A percentile compares a stretch with the other conserved stretches of the same genome.
Evolutionary conservation across 768 basidiomycete species (phyloP).

Genomic region (Harrya chromipes): DNA sequence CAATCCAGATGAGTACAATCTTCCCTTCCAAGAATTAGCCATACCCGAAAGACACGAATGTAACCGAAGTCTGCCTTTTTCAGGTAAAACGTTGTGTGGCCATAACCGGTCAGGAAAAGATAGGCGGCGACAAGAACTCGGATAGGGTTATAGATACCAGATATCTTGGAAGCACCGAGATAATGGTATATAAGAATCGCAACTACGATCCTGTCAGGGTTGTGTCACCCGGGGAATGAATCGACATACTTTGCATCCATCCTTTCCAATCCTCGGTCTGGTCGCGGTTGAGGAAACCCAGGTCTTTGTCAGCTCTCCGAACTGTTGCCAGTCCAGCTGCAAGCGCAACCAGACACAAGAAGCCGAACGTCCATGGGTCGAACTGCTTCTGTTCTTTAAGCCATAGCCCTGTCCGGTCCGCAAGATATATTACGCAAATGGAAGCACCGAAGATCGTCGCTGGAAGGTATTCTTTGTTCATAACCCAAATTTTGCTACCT

Average conservation of each 20-base stretch:
- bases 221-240: neutral
- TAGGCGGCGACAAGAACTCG: slow-evolving; percentile 87
- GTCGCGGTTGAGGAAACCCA: slow-evolving; percentile 86
- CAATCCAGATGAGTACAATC: slow-evolving; percentile 1
- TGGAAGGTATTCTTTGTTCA: slow-evolving; percentile 31
- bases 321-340: slow-evolving; percentile 60
- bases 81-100: slow-evolving; percentile 84
- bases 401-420: slow-evolving; percentile 87
- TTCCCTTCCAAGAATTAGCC: slow-evolving; percentile 9
- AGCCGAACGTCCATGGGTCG: slow-evolving; percentile 61
- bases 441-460: slow-evolving; percentile 63
- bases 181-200: slow-evolving; percentile 93
- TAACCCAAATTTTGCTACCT: slow-evolving; percentile 19
- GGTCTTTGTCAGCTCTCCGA: slow-evolving; percentile 72
- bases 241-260: slow-evolving; percentile 87
- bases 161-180: slow-evolving; percentile 82
- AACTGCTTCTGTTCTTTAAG: slow-evolving; percentile 88
- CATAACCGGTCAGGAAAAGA: slow-evolving; percentile 92
- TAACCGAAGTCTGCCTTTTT: slow-evolving; percentile 88
- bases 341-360: slow-evolving; percentile 54
- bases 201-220: slow-evolving; percentile 43
- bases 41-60: slow-evolving; percentile 67
- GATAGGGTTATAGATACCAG: slow-evolving; percentile 91
- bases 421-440: slow-evolving; percentile 65
- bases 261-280: slow-evolving; percentile 98